Evolutionary conservation across 2,329 filamentous ascomycete species (phyloP).

Genomic region (Spiromastix sp.): DNA sequence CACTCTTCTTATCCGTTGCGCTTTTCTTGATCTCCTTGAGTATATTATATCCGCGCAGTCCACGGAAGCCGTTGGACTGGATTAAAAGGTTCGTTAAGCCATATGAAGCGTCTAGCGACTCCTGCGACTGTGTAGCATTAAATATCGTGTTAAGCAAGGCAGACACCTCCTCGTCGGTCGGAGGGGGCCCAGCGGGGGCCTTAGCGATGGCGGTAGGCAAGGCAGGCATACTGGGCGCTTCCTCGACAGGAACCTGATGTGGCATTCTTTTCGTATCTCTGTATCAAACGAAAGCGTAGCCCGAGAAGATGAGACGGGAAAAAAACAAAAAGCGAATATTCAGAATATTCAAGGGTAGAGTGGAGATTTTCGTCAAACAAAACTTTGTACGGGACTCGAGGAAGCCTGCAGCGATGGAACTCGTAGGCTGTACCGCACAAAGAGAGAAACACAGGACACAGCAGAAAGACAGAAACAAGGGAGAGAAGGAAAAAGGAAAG

Average conservation of each 20-base stretch:
- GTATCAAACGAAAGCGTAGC: not conserved
- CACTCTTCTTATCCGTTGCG: conserved; percentile 87
- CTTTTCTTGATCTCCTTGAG: conserved; percentile 61
- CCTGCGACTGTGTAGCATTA: conserved; percentile 55
- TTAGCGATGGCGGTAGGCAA: conserved; percentile 18
- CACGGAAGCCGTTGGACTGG: conserved; percentile 54
- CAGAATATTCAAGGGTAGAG: no score
- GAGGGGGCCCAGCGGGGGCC: conserved; percentile 6
- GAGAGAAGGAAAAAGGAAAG: conserved; percentile 2
- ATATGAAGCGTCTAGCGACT: conserved; percentile 59
- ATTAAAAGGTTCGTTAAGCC: conserved; percentile 53
- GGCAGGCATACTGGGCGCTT: conserved; percentile 32
- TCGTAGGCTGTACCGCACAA: not conserved
- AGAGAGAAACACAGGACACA: not conserved
- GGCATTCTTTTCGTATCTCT: conserved; percentile 29
- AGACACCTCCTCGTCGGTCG: conserved; percentile 51
- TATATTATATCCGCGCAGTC: conserved; percentile 51
- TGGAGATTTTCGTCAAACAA: conserved; percentile 3
- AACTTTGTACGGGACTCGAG: not conserved
- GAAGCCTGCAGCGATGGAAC: not conserved
- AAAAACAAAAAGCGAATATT: conserved; percentile 1
- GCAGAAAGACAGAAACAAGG: not conserved
- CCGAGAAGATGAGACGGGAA: not conserved
- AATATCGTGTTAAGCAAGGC: conserved; percentile 59
- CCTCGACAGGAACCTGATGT: conserved; percentile 33